A percentile compares a stretch with the other conserved stretches of the same genome.
These are phyloP conservation scores for Malassezia obtusa DNA, from an alignment of 1,284 basidiomycete species.

Conservation along the genomic window DNA sequence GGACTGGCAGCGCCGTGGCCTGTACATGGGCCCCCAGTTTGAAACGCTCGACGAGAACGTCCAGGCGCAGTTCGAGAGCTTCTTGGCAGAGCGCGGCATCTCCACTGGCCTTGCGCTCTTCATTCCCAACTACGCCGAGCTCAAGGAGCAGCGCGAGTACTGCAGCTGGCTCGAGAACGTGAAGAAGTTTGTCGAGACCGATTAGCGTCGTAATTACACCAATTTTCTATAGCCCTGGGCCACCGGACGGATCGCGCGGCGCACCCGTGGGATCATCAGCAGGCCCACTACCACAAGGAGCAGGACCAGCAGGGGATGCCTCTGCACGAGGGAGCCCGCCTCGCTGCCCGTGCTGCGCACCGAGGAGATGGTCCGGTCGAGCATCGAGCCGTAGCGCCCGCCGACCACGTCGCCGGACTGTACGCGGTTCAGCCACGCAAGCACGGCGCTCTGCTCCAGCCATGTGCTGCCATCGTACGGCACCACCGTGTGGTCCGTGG, in stretches of 20 bases:
- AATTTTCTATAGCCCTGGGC: slow-evolving; percentile 4
- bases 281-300: slow-evolving; percentile 1
- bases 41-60: slow-evolving; percentile 77
- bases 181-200: slow-evolving; percentile 66
- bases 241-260: slow-evolving; percentile 1
- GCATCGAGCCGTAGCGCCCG: slow-evolving; percentile 4
- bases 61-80: slow-evolving; percentile 76
- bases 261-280: slow-evolving; percentile 7
- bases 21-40: slow-evolving; percentile 88
- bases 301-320: slow-evolving; percentile 8
- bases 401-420: neutral
- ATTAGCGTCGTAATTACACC: neutral
- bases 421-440: neutral
- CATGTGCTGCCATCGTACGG: neutral
- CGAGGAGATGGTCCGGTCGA: slow-evolving; percentile 1
- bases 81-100: slow-evolving; percentile 74
- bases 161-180: slow-evolving; percentile 76
- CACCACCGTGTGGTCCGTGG: neutral
- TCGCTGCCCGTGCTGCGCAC: neutral
- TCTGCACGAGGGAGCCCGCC: neutral
- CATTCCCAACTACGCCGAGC: slow-evolving; percentile 46
- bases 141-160: slow-evolving; percentile 61
- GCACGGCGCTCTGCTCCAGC: neutral
- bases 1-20: slow-evolving; percentile 80
- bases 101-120: slow-evolving; percentile 61